These are phyloP conservation scores for Pulveroboletus sp. DNA, from an alignment of 768 basidiomycete species.

Conservation along the genomic window DNA sequence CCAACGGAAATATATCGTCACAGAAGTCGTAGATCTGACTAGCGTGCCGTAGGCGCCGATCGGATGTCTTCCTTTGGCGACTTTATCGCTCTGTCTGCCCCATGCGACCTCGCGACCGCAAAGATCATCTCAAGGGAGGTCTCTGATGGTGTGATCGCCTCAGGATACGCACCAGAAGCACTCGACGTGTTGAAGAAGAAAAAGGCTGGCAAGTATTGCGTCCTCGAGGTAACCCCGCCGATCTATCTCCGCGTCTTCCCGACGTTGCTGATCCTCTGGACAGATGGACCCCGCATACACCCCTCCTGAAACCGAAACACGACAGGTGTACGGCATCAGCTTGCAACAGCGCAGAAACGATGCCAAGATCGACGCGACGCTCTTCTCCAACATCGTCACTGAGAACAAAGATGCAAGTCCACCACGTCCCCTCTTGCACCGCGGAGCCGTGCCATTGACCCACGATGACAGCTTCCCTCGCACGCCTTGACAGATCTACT, in stretches of 20 bases:
- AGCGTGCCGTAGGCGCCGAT: constrained; percentile 68
- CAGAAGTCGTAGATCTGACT: constrained; percentile 3
- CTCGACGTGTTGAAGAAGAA: constrained; percentile 91
- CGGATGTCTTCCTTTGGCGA: constrained; percentile 99
- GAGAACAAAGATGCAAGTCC: constrained; percentile 75
- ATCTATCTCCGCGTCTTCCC: background rate
- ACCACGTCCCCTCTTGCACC: background rate
- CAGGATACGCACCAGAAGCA: constrained; percentile 85
- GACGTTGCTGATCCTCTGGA: constrained; percentile 7
- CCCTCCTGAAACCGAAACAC: constrained; percentile 82
- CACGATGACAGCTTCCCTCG: constrained; percentile 56
- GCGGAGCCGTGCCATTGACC: background rate
- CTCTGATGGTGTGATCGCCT: constrained; percentile 97
- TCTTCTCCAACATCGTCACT: constrained; percentile 89
- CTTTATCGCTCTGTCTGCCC: constrained; percentile 92
- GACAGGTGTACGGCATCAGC: constrained; percentile 91
- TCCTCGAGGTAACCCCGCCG: constrained; percentile 66
- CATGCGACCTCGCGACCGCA: constrained; percentile 92
- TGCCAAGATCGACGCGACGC: constrained; percentile 72
- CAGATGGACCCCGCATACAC: constrained; percentile 88
- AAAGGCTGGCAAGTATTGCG: constrained; percentile 98
- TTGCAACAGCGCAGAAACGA: constrained; percentile 92
- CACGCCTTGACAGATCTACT: constrained; percentile 87
- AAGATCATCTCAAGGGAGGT: constrained; percentile 98
- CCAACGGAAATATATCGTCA: background rate